phyloP scores from a whole-genome alignment of 257 asterid genomes.

The Nicotiana tomentosiformis region DNA sequence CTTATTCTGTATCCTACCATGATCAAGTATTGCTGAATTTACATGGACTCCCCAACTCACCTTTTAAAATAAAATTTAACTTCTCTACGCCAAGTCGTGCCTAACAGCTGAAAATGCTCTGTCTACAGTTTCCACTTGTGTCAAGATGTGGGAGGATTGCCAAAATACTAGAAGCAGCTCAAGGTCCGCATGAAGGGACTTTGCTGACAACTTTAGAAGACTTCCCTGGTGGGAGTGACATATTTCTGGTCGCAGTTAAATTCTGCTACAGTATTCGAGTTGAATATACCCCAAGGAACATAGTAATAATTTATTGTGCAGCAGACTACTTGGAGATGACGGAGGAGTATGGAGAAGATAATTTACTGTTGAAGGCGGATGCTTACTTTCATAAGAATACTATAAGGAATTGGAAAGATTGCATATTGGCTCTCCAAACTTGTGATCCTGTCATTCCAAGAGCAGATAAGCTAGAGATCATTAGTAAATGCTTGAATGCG shows the following conservation, averaged over 20 bases:
- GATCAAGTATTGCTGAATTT: not conserved
- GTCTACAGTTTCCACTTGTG: constrained; percentile 82
- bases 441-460: constrained; percentile 59
- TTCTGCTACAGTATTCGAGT: constrained; percentile 72
- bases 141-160: constrained; percentile 83
- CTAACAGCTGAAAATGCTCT: constrained; percentile 13
- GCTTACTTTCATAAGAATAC: constrained; percentile 60
- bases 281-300: constrained; percentile 67
- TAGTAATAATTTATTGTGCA: constrained; percentile 69
- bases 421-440: constrained; percentile 84
- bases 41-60: constrained; percentile 4
- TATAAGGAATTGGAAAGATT: constrained; percentile 69
- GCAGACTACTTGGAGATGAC: constrained; percentile 86
- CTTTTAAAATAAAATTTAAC: constrained; percentile 14
- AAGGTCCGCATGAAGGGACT: constrained; percentile 24
- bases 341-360: constrained; percentile 73
- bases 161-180: constrained; percentile 47
- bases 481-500: constrained; percentile 53
- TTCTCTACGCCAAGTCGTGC: constrained; percentile 19
- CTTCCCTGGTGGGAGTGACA: constrained; percentile 77
- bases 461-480: constrained; percentile 75
- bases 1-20: not conserved
- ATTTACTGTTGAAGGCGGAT: constrained; percentile 63
- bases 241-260: constrained; percentile 48
- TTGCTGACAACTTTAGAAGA: constrained; percentile 41